Evolutionary conservation across 352 stramenopile species (phyloP), one percentile per base, ranked within the genome.

Genomic region (Phytopythium aichiense): DNA sequence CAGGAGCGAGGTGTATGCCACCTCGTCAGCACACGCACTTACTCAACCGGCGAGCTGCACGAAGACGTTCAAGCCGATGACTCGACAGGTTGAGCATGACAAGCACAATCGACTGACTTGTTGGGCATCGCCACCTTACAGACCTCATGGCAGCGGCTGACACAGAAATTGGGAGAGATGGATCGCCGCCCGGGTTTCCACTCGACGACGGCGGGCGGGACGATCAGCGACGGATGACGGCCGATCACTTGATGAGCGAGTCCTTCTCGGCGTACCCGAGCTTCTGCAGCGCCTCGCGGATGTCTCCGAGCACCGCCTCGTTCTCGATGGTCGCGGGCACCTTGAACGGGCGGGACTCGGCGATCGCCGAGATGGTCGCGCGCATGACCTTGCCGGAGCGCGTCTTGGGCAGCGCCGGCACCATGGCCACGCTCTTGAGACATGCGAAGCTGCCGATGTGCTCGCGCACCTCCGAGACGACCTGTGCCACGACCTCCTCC

Each of bases 371-470:
- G 38, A 80, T 80, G 20, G 72, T 80, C 2, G 66, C 60, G 30
- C 70, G 91, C 96, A 99, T 99, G 69, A 99, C 99, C 84, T 99
- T 98, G 63, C 97, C 97, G 68, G 85, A 98, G 52, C 96, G 87
- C 1, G 97, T 99, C 91, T 99, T 99, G 7, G 97, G 97, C 13
- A 99, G 77, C n/a, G 77, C 86, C 1, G 87, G 80, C 16, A 89
- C 85, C 28, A 96, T 84, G 22, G 98, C 81, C 56, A 99, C 97
- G 61, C 98, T 80, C 67, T 99, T 97, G 42, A 97, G 97, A 12
- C 92, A 89, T 7, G 97, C 97, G 74, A 99, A 99, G 18, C 95
- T 89, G 40, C 97, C 97, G 65, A 99, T 99, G 57, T 89, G 81
- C 37, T 81, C 75, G 45, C 97, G 92, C 23, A 99, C 81, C 40